Evolutionary conservation across 2,329 filamentous ascomycete genomes (phyloP), one percentile per base, ranked within the genome.

Genomic region (Colletotrichum lindemuthianum): DNA sequence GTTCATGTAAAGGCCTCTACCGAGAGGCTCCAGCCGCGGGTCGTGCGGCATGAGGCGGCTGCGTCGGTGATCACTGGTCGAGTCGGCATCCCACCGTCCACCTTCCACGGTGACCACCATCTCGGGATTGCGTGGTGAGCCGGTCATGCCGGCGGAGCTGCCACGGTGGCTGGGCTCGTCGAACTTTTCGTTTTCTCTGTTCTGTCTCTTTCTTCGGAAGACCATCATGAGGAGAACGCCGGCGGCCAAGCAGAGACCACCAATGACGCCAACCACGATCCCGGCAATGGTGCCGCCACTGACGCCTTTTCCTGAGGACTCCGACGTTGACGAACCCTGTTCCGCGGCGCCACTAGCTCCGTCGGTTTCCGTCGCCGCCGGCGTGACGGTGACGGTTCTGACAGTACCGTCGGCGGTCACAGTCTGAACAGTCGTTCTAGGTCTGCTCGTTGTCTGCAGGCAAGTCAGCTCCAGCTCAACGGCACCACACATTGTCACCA

Each of bases 1-100:
- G 69, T 83, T 88, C 47, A 79, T 77, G 72, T 89, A 90, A 11
- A 88, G 77, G 15, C 83, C 84, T 40, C 82, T 80, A 51, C 84
- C 82, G 66, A 85, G 88, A 0, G 87, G 87, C 70, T 90, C 85
- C 78, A 90, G 84, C 48, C 88, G 81, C 37, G 88, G 88, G 71
- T 90, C 88, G 58, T 88, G 82, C 8, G 86, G 84, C 79, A 86
- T 82, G 57, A 89, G 73, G 48, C 79, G 78, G 72, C 84, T 85
- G 60, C 83, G 82, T 60, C 67, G 60, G n/a, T 68, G 65, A 9
- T 68, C 60, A 45, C 57, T 56, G 41, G 48, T 49, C 1, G 56
- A 24, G 24, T 68, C 57, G 48, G 65, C 43, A 16, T 65, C 57
- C 67, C 65, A 67, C 49, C 60, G 37, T 56, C 60, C 74, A 37